These are phyloP conservation scores for Globisporangium rhizosaccharum DNA, from an alignment of 352 stramenopile genomes.

Conservation along the genomic window DNA sequence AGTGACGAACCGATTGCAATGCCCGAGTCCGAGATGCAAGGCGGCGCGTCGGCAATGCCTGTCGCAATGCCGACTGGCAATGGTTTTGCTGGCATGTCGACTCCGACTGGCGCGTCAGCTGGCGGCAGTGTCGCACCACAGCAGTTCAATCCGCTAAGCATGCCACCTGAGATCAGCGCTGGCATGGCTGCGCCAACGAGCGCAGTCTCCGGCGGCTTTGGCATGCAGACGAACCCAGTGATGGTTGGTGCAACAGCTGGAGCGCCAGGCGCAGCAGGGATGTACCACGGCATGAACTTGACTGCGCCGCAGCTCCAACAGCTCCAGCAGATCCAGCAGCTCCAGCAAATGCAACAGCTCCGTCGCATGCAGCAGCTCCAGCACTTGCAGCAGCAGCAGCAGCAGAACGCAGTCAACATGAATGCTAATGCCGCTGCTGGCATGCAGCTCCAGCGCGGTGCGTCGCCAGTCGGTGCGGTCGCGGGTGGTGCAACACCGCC, in stretches of 20 bases:
- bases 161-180: constrained; percentile 64
- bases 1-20: constrained; percentile 80
- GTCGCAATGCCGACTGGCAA: constrained; percentile 7
- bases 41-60: constrained; percentile 7
- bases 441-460: constrained; percentile 11
- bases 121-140: constrained; percentile 14
- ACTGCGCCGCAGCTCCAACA: constrained; percentile 73
- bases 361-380: constrained; percentile 70
- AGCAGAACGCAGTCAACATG: constrained; percentile 15
- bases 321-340: constrained; percentile 82
- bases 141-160: constrained; percentile 58
- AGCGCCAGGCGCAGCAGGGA: constrained; percentile 24
- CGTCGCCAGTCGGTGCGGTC: constrained; percentile 11
- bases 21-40: constrained; percentile 74
- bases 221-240: constrained; percentile 29
- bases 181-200: constrained; percentile 20
- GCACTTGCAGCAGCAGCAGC: constrained; percentile 40
- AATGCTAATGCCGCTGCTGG: constrained; percentile 11
- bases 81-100: constrained; percentile 17
- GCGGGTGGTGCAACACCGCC: constrained; percentile 19
- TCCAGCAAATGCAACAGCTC: constrained; percentile 65
- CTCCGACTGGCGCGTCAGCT: constrained; percentile 24
- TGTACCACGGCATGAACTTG: constrained; percentile 80
- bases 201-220: constrained; percentile 31
- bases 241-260: constrained; percentile 31